Base-by-base conservation (phyloP, 2,329 filamentous ascomycete genomes). In the Drechslerella coelobrocha region DNA sequence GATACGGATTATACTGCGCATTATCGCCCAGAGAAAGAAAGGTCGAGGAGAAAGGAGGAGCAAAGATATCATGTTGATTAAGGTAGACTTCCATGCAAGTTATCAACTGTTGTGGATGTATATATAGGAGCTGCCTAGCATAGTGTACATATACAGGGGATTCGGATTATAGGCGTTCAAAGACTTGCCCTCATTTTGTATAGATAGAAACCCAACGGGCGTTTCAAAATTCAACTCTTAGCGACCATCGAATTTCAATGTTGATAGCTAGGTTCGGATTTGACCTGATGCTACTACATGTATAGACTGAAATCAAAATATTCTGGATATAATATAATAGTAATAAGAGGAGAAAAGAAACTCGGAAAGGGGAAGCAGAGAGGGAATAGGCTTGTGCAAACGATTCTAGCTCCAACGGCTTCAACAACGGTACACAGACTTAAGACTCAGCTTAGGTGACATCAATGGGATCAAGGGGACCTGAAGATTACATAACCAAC, bases 401-500 rank as follows among this genome's bases (percentile, higher is more conserved):
- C 48, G 53, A 48, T 54, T 62, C 59, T 61, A 62, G 27, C 59
- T 54, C 21, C 56, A 43, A 41, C 37, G 29, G 34, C 34, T 39
- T 39, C 34, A 39, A 14, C 48, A 53, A 39, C 21, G 10, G 21
- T 2, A 41, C n/a, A 43, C 47, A 52, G 9, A 39, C 34, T 47
- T 19, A 47, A 31, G 24, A 62, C 50, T 53, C 39, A 54, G 39
- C 48, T 62, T 62, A 62, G 48, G 10, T 19, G 53, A 62, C 59
- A 69, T 62, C 45, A 19, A 51, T 29, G n/a, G n/a, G n/a, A n/a
- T n/a, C n/a, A n/a, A n/a, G n/a, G 43, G 37, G 39, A 54, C 45
- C 37, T 39, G 41, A 39, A 31, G 19, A 50, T n/a, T 62, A 69
- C 57, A 69, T 62, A 52, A 62, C 65, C 65, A 69, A 69, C 65